Evolutionary conservation across 2,329 filamentous ascomycete species (phyloP).

Genomic region (Blastomyces gilchristii): DNA sequence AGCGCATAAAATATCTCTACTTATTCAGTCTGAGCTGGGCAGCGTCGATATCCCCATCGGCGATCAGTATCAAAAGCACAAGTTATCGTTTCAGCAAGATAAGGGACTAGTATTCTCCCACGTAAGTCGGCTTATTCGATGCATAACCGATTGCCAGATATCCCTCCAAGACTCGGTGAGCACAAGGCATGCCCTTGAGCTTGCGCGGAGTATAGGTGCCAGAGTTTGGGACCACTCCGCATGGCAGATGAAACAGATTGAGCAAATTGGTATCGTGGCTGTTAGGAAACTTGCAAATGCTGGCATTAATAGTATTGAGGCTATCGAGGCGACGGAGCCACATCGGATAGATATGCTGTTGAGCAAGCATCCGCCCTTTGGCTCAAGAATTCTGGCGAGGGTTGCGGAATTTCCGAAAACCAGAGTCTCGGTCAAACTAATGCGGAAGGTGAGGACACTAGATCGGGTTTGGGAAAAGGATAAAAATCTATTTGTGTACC

Average conservation of each 20-base stretch:
- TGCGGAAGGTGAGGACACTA: constrained; percentile 38
- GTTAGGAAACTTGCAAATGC: constrained; percentile 62
- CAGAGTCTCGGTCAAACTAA: constrained; percentile 44
- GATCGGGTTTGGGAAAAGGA: constrained; percentile 33
- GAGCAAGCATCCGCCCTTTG: constrained; percentile 74
- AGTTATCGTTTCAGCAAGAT: constrained; percentile 50
- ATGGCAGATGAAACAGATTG: constrained; percentile 72
- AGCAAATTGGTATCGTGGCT: constrained; percentile 64
- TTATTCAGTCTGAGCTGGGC: constrained; percentile 67
- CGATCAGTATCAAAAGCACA: constrained; percentile 47
- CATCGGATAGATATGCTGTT: constrained; percentile 66
- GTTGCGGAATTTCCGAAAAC: constrained; percentile 63
- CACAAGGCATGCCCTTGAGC: constrained; percentile 59
- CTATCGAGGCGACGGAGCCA: constrained; percentile 56
- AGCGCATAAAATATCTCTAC: constrained; percentile 64
- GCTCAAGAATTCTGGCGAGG: constrained; percentile 54
- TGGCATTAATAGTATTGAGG: constrained; percentile 60
- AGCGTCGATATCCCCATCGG: constrained; percentile 52
- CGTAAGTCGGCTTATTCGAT: constrained; percentile 59
- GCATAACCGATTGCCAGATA: constrained; percentile 64
- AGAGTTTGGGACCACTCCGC: constrained; percentile 73
- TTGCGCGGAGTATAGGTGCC: constrained; percentile 66
- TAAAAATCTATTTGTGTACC: not conserved
- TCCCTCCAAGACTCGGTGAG: constrained; percentile 54
- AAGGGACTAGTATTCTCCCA: constrained; percentile 56